Base-by-base conservation (phyloP, 1,139 yeast genomes). In the Hansenula anomala region DNA sequence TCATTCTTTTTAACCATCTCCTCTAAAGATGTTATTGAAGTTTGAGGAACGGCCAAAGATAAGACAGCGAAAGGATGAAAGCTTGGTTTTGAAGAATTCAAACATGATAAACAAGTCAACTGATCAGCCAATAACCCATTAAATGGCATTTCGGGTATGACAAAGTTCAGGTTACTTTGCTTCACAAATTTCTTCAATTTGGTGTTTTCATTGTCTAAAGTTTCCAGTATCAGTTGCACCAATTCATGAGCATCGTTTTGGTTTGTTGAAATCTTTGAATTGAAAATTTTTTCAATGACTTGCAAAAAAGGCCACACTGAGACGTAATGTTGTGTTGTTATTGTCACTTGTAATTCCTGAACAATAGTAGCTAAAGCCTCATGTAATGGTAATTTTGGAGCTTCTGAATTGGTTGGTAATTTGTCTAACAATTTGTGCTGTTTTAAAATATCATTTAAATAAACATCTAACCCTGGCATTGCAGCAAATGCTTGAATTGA, bases 191-290 rank as follows among this genome's bases (percentile, higher is more conserved):
- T 71, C 28, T 56, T 61, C 30, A 78, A 52, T 32, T 65, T 63
- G 12, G 66, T 56, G 49, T 76, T 71, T 56, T 90, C 97, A 43
- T 71, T 74, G 41, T 84, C 82, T 40, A 90, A 66, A 0, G 94
- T 82, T 54, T 90, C 96, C 33, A 89, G 66, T 28, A 90, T 71
- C 40, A 87, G 61, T 55, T 87, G 95, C 25, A 92, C 74, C 45
- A 92, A 69, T 55, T 92, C 98, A 51, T 92, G 97, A 0, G 97
- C 96, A 63, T 90, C 97, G 52, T 90, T 96, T 61, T 92, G 98
- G 32, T 78, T 76, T 26, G 89, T 66, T 2, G 95, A 81, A 25
- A 92, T 81, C 49, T 77, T 78, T 7, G 90, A 81, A 43, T 79
- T 74, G 63, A 82, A 85, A n/a, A 85, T 80, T n/a, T 61, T 61